These are phyloP conservation scores for Suillus cothurnatus DNA, from an alignment of 768 basidiomycete species.

Conservation along the genomic window DNA sequence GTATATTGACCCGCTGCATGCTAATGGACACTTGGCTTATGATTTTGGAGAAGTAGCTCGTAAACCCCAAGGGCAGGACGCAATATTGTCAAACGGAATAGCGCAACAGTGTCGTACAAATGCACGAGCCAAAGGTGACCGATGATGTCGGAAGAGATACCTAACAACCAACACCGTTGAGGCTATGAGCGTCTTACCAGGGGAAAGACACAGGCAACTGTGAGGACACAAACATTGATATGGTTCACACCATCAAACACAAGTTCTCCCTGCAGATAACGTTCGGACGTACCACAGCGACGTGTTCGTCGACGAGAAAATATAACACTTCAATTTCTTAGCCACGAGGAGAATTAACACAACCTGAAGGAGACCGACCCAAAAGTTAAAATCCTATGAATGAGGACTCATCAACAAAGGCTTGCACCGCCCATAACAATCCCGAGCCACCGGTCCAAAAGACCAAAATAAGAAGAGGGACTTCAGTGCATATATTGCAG, in stretches of 20 bases:
- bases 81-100: slow-evolving; percentile 3
- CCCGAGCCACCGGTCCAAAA: too few relatives aligned
- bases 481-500: too few relatives aligned
- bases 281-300: not conserved
- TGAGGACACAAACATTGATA: slow-evolving; percentile 6
- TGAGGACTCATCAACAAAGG: too few relatives aligned
- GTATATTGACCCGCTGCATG: not conserved
- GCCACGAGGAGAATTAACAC: slow-evolving; percentile 41
- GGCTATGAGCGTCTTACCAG: not conserved
- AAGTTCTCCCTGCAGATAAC: not conserved
- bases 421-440: too few relatives aligned
- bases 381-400: too few relatives aligned
- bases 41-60: not conserved
- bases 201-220: not conserved
- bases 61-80: not conserved
- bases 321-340: slow-evolving; percentile 37
- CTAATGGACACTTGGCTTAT: not conserved
- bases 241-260: not conserved
- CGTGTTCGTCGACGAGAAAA: not conserved
- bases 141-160: slow-evolving; percentile 4
- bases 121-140: not conserved
- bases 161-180: not conserved
- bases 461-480: too few relatives aligned
- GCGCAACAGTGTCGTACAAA: not conserved
- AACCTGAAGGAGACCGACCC: too few relatives aligned